Evolutionary conservation across 2,329 filamentous ascomycete species (phyloP), one percentile per base, ranked within the genome.

Genomic region (Graphiopsis chlorocephala): DNA sequence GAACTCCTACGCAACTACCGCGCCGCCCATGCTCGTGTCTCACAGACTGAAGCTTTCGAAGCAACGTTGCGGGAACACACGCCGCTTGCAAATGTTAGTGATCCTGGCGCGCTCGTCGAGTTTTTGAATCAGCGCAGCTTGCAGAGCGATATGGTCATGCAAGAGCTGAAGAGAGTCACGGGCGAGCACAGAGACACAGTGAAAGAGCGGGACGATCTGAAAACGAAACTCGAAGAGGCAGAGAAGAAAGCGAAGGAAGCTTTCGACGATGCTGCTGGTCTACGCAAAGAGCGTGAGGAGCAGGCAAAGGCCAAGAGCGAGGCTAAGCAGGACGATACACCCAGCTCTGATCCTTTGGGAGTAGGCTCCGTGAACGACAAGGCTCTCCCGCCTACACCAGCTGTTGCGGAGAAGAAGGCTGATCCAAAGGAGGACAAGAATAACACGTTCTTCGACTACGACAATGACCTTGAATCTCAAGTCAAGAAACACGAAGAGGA

Each of bases 21-120:
- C 67, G 89, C 93, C 69, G 95, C 95, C 20, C 94, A 99, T 80
- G 87, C 91, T 64, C 88, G 93, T 60, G 92, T 93, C 48, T 87
- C 90, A 14, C 87, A 90, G 2, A 96, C 98, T 72, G 95, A 98
- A 74, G 90, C 92, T 0, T 99, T 99, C 76, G 95, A 99, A 79
- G 89, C 91, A 63, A 89, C 90, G 0, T 83, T 99, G 8, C 91
- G 92, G 71, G 95, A 99, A 75, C 91, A 96, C 72, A 99, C 95
- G 0, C 94, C 95, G 2, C 81, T 98, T 38, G 91, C 91, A 4
- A 94, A 92, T 17, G 97, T 99, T 71, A 85, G 83, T 70, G 95
- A 99, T 66, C 92, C 94, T 0, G 86, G 87, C 61, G 90, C 93
- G 2, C 83, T 99, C 35, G 86, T 93, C 7, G 94, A 98, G 77